Evolutionary conservation across 75 land plant genomes (phyloP).

Genomic region (Pinus tabuliformis): DNA sequence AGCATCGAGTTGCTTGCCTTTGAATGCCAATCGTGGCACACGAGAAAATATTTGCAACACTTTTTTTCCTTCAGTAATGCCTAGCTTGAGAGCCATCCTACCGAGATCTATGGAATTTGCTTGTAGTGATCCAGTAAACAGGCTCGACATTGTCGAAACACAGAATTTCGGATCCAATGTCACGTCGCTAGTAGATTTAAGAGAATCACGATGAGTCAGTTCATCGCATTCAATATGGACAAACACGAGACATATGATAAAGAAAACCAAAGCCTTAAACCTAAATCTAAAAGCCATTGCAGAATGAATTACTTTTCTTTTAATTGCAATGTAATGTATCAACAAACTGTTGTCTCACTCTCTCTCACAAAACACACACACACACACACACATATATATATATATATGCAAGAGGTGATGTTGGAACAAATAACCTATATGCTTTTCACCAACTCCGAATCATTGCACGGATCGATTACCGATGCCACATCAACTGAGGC

Average conservation of each 20-base stretch:
- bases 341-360: too few relatives aligned
- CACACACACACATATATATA: too few relatives aligned
- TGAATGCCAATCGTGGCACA: not conserved
- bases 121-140: not conserved
- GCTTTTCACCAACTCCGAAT: too few relatives aligned
- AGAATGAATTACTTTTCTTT: too few relatives aligned
- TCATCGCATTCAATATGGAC: not conserved
- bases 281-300: not conserved
- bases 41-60: not conserved
- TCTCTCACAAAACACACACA: too few relatives aligned
- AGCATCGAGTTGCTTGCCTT: conserved; percentile 13
- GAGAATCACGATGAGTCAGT: not conserved
- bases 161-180: not conserved
- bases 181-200: not conserved
- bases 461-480: too few relatives aligned
- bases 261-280: not conserved
- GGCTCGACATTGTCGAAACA: not conserved
- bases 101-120: not conserved
- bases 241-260: not conserved
- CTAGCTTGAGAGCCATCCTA: not conserved
- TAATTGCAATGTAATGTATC: too few relatives aligned
- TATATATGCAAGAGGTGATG: too few relatives aligned
- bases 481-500: too few relatives aligned
- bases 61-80: not conserved
- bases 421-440: too few relatives aligned